These are phyloP conservation scores for Cutaneotrichosporon spelunceum DNA, from an alignment of 1,284 basidiomycete genomes.

Conservation along the genomic window DNA sequence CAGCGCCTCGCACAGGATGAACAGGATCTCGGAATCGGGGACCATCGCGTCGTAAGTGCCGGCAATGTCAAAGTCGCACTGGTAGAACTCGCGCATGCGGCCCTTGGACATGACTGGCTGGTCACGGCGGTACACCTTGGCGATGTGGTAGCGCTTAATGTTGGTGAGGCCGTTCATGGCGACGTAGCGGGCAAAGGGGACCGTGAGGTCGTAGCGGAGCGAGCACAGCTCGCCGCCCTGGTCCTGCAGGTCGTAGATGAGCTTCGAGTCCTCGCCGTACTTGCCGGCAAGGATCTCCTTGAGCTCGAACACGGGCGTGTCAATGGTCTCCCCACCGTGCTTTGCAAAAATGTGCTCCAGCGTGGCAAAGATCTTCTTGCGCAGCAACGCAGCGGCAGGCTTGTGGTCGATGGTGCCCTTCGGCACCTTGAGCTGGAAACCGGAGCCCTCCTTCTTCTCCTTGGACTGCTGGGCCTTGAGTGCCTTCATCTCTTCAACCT, in stretches of 20 bases:
- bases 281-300: conserved; percentile 94
- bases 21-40: conserved; percentile 88
- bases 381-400: conserved; percentile 87
- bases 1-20: conserved; percentile 76
- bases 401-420: conserved; percentile 96
- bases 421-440: conserved; percentile 39
- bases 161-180: conserved; percentile 82
- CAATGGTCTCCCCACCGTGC: conserved; percentile 88
- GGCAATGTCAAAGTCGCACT: conserved; percentile 98
- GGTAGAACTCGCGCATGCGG: conserved; percentile 96
- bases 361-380: conserved; percentile 83
- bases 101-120: conserved; percentile 98
- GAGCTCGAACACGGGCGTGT: conserved; percentile 97
- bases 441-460: conserved; percentile 52
- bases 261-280: conserved; percentile 95
- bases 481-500: conserved; percentile 49
- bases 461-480: conserved; percentile 42
- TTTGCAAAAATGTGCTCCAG: conserved; percentile 85
- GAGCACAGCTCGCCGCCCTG: conserved; percentile 98
- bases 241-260: conserved; percentile 97
- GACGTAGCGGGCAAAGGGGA: conserved; percentile 91
- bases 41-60: conserved; percentile 95
- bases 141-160: conserved; percentile 92
- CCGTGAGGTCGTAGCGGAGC: conserved; percentile 93
- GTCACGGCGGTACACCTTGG: conserved; percentile 95